Evolutionary conservation across 306 rosid genomes (phyloP).

Genomic region (Cucumis melo): DNA sequence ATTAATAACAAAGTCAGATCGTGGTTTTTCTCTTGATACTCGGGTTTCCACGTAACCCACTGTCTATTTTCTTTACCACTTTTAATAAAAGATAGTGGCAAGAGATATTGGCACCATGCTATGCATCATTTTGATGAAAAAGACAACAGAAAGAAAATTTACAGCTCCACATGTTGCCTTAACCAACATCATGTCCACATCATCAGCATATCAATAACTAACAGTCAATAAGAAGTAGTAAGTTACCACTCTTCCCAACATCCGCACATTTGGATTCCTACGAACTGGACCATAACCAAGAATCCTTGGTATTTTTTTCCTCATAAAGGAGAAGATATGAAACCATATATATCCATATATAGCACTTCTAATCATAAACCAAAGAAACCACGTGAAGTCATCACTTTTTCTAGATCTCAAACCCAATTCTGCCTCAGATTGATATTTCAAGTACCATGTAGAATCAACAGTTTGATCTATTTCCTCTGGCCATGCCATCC

Average conservation of each 20-base stretch:
- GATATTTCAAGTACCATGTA: slow-evolving; percentile 87
- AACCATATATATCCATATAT: slow-evolving; percentile 47
- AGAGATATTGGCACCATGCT: neutral
- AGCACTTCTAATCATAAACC: slow-evolving; percentile 46
- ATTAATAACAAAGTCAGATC: too few species aligned
- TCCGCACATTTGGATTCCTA: slow-evolving; percentile 52
- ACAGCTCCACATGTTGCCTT: neutral
- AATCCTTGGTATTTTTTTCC: slow-evolving; percentile 38
- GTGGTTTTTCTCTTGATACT: too few species aligned
- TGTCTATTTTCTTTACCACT: too few species aligned
- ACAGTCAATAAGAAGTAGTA: slow-evolving; percentile 17
- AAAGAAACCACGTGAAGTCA: slow-evolving; percentile 28
- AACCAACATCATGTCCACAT: slow-evolving; percentile 2
- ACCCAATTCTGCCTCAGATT: slow-evolving; percentile 61
- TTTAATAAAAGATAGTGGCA: neutral
- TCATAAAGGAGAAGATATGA: slow-evolving; percentile 36
- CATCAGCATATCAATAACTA: slow-evolving; percentile 6
- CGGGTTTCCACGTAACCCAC: too few species aligned
- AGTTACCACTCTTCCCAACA: slow-evolving; percentile 60
- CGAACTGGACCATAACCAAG: slow-evolving; percentile 75
- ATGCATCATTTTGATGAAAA: neutral
- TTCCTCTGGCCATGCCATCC: slow-evolving; percentile 97
- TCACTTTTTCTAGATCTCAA: slow-evolving; percentile 38
- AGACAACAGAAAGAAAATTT: neutral
- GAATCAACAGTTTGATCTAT: slow-evolving; percentile 48